Conservation (phyloP, 305 asterid genomes). For the Fraxinus paxiana region DNA sequence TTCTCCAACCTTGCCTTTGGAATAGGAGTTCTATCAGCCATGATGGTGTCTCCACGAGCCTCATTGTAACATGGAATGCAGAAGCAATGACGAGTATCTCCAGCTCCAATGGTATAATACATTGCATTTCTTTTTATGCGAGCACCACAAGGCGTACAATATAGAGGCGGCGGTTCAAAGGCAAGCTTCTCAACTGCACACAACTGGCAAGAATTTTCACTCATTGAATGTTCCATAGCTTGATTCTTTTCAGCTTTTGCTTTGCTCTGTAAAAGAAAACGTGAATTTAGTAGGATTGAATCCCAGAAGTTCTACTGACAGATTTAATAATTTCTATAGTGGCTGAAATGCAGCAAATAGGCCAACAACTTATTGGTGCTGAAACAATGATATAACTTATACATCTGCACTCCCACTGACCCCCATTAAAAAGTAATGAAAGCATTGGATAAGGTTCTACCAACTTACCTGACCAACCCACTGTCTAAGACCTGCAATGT, state of each 20-base stretch:
- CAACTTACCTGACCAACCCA: conserved; percentile 97
- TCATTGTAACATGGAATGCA: conserved; percentile 86
- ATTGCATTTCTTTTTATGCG: conserved; percentile 88
- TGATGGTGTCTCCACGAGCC: conserved; percentile 78
- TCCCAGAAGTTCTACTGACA: conserved; percentile 8
- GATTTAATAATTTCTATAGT: conserved; percentile 10
- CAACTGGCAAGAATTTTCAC: conserved; percentile 90
- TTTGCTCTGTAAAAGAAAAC: conserved; percentile 64
- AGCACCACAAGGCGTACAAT: conserved; percentile 92
- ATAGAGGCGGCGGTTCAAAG: conserved; percentile 87
- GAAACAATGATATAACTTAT: conserved; percentile 11
- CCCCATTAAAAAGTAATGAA: conserved; percentile 7
- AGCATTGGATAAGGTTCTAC: conserved; percentile 6
- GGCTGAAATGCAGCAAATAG: conserved; percentile 10
- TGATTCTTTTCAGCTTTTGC: conserved; percentile 92
- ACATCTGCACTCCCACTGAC: neutral
- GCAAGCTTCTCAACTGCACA: conserved; percentile 94
- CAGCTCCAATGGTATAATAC: conserved; percentile 89
- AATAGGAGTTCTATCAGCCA: conserved; percentile 60
- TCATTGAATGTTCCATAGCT: conserved; percentile 88
- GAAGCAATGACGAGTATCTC: conserved; percentile 82
- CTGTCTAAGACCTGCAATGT: conserved; percentile 79
- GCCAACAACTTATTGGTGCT: conserved; percentile 17
- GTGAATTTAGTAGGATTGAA: conserved; percentile 14
- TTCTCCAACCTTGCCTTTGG: conserved; percentile 86